These are phyloP conservation scores for Aspergillus texensis DNA, from an alignment of 2,329 filamentous ascomycete species.

Conservation along the genomic window DNA sequence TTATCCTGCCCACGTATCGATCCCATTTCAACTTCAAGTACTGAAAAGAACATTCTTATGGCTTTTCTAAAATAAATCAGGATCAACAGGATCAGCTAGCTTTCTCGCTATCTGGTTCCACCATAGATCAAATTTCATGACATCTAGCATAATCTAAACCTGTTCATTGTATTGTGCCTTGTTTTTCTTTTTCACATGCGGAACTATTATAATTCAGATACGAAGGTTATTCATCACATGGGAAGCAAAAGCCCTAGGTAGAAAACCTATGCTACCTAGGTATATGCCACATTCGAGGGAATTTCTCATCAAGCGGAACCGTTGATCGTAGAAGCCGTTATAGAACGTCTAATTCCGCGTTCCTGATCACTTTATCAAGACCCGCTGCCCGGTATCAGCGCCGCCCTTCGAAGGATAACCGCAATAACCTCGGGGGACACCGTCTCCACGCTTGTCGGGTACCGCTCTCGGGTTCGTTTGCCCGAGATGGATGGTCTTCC, in stretches of 20 bases:
- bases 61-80: not conserved
- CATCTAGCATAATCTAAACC: not conserved
- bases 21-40: not conserved
- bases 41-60: not conserved
- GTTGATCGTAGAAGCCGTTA: not conserved
- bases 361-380: not conserved
- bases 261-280: not conserved
- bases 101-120: not conserved
- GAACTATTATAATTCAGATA: not conserved
- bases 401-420: slow-evolving; percentile 13
- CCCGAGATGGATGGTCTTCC: slow-evolving; percentile 11
- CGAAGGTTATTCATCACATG: not conserved
- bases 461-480: slow-evolving; percentile 25
- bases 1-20: not conserved
- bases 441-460: slow-evolving; percentile 21
- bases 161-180: not conserved
- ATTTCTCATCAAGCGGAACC: not conserved
- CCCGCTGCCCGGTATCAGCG: not conserved
- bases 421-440: slow-evolving; percentile 31
- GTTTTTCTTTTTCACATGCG: not conserved
- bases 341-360: slow-evolving; percentile 9
- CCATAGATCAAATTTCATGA: not conserved
- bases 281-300: not conserved
- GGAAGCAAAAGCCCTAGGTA: not conserved
- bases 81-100: not conserved